Evolutionary conservation across 139 green algal species (phyloP), one percentile per base, ranked within the genome.

Genomic region (Spirogloea muscicola): DNA sequence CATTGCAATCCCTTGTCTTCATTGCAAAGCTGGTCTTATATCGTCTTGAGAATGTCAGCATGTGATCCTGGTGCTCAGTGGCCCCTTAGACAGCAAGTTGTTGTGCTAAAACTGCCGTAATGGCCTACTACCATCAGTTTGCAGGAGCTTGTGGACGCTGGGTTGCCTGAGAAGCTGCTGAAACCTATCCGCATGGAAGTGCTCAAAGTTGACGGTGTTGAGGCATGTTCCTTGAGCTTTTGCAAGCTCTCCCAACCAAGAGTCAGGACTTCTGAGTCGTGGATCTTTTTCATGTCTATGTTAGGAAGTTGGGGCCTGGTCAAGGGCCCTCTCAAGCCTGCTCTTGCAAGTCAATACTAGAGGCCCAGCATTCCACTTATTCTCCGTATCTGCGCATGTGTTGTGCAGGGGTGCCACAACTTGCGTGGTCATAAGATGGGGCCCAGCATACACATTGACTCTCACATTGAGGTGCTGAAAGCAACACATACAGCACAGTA

Each of bases 361-460:
- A 51, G 10, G 10, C 43, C 43, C 10, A 10, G 13, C 10, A 10
- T 25, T 25, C 10, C 43, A 51, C 13, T 51, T 10, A 51, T 25
- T 51, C 13, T 51, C 43, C 10, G 13, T 51, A 10, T 51, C 10
- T 13, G 10, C 33, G 34, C 36, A 40, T 64, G 10, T 40, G 9
- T 60, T 29, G 42, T 48, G 6, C 70, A 79, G 70, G 70, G 29
- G 4, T 72, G 59, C 65, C 70, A 74, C 58, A 63, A 79, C 29
- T 37, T 79, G 63, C 55, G 70, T 42, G 70, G 70, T 33, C 40
- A 60, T 31, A 75, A 49, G 33, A 79, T 79, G 70, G 70, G 70
- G 43, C 43, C 70, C 25, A 55, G 33, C 27, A 13, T 79, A 10
- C 59, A 75, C 37, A 42, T 75, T 9, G 70, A 79, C 62, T 27